phyloP scores from a whole-genome alignment of 768 basidiomycete species.

The Russula lepida region DNA sequence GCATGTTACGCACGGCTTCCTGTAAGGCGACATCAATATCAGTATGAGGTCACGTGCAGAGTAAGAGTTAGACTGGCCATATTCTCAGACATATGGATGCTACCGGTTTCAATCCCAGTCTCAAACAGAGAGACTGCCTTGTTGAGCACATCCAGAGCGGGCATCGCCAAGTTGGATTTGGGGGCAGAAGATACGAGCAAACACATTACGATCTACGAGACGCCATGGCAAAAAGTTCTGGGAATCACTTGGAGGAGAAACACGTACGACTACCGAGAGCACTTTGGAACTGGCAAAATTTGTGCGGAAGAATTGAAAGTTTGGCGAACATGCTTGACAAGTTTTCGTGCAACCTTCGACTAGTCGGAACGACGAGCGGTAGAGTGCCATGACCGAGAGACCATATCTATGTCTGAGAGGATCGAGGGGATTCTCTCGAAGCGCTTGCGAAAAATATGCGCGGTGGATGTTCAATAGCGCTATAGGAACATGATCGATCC shows the following conservation, averaged over 20 bases:
- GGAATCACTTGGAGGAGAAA: background rate
- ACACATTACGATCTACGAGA: constrained; percentile 36
- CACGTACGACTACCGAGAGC: constrained; percentile 53
- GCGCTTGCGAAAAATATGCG: constrained; percentile 56
- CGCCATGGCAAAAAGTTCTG: background rate
- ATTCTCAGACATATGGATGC: constrained; percentile 24
- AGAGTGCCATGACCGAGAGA: constrained; percentile 63
- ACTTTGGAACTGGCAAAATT: constrained; percentile 57
- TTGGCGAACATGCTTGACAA: constrained; percentile 32
- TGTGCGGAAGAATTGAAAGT: constrained; percentile 36
- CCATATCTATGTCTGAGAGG: constrained; percentile 53
- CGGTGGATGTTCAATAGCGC: constrained; percentile 60
- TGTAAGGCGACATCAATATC: constrained; percentile 2
- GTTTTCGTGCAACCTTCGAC: constrained; percentile 42
- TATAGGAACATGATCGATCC: constrained; percentile 22
- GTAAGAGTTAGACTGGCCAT: background rate
- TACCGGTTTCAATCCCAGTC: constrained; percentile 22
- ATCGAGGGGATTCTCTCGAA: constrained; percentile 51
- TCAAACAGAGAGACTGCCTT: constrained; percentile 28
- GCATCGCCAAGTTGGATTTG: constrained; percentile 29
- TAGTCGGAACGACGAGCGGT: constrained; percentile 63
- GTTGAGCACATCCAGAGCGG: constrained; percentile 32
- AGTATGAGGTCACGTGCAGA: background rate
- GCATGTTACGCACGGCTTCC: constrained; percentile 27
- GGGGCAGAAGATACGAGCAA: constrained; percentile 33